Conservation (phyloP, 2,329 filamentous ascomycete species). For the Elsinoe necatrix region DNA sequence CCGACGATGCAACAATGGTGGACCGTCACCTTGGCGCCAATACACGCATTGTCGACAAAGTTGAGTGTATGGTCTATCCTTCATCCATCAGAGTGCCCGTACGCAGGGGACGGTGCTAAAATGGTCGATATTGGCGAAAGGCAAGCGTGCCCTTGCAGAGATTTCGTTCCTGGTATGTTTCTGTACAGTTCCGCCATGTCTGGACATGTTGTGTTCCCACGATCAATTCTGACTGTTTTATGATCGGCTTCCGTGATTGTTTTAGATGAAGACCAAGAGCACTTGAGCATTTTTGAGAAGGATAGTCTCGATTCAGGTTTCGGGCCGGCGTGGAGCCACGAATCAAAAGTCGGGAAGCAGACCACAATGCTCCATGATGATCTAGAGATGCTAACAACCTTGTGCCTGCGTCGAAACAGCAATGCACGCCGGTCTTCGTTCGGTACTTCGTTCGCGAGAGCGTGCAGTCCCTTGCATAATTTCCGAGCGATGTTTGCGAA, state of each 20-base stretch:
- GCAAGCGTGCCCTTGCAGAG: neutral
- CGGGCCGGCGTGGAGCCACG: neutral
- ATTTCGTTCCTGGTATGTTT: neutral
- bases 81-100: constrained; percentile 8
- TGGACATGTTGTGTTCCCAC: neutral
- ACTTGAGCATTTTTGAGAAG: constrained; percentile 12
- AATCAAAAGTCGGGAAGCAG: neutral
- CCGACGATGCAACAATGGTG: neutral
- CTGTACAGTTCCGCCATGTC: neutral
- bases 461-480: neutral
- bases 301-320: neutral
- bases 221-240: neutral
- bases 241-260: neutral
- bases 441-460: neutral
- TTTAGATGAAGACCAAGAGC: constrained; percentile 8
- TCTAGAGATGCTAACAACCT: neutral
- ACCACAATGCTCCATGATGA: neutral
- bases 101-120: neutral
- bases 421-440: neutral
- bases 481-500: neutral
- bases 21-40: constrained; percentile 7
- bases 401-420: neutral
- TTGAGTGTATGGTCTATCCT: neutral
- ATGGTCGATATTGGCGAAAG: neutral
- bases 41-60: neutral